These are phyloP conservation scores for Pseudofabraea citricarpa DNA, from an alignment of 2,329 filamentous ascomycete genomes.

Conservation along the genomic window DNA sequence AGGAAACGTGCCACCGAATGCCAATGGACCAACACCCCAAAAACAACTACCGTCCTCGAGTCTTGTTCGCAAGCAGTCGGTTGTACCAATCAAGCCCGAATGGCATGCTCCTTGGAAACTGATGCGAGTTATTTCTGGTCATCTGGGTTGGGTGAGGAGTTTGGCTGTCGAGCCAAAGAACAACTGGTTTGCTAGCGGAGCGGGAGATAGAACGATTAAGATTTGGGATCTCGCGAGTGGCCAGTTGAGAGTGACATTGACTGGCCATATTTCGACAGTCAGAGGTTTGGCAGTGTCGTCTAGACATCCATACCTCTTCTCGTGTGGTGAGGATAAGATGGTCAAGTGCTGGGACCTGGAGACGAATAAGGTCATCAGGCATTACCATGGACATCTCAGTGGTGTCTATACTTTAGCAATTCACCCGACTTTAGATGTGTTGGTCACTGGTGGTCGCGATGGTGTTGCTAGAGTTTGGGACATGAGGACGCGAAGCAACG, in stretches of 20 bases:
- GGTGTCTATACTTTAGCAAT: slow-evolving; percentile 90
- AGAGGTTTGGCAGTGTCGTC: slow-evolving; percentile 88
- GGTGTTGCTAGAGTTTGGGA: slow-evolving; percentile 97
- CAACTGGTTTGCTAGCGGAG: slow-evolving; percentile 94
- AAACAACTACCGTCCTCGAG: slow-evolving; percentile 47
- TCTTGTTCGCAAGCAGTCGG: slow-evolving; percentile 53
- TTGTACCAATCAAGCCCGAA: slow-evolving; percentile 71
- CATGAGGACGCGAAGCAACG: slow-evolving; percentile 93
- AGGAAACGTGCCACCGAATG: slow-evolving; percentile 43
- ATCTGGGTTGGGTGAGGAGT: slow-evolving; percentile 88
- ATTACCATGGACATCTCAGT: slow-evolving; percentile 95
- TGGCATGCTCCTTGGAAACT: slow-evolving; percentile 99
- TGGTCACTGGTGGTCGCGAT: slow-evolving; percentile 91
- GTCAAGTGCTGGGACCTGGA: slow-evolving; percentile 99
- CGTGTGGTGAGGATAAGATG: slow-evolving; percentile 98
- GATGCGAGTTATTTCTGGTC: slow-evolving; percentile 94
- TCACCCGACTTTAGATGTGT: slow-evolving; percentile 91
- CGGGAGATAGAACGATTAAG: slow-evolving; percentile 95
- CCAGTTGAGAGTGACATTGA: slow-evolving; percentile 77
- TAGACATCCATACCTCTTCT: slow-evolving; percentile 93
- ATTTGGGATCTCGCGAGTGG: slow-evolving; percentile 96
- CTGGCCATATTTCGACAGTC: slow-evolving; percentile 91
- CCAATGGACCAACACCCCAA: slow-evolving; percentile 47
- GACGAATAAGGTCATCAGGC: slow-evolving; percentile 98
- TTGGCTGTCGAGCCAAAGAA: slow-evolving; percentile 93